Base-by-base conservation (phyloP, 768 basidiomycete genomes). In the Myochromella boudieri region DNA sequence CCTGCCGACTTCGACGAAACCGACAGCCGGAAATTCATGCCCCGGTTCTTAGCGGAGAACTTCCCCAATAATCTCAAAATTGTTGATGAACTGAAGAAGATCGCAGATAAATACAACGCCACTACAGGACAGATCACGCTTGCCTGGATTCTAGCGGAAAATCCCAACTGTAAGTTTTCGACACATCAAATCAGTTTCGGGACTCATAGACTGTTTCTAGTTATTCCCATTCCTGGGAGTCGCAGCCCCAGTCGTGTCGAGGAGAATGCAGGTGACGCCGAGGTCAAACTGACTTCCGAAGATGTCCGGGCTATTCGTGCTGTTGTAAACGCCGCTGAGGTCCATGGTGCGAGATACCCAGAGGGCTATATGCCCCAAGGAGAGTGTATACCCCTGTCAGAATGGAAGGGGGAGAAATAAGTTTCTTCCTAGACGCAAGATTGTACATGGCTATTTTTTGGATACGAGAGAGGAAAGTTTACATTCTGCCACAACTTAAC, bases 131-230 rank as follows among this genome's bases (percentile, higher is more conserved):
- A 79, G 49, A 62, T 76, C 15, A 62, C 68, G 0, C 66, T 80
- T 22, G 75, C 77, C 0, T 78, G 72, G 74, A 60, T 77, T 7
- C 62, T 78, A 7, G 68, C 71, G 10, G n/a, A n/a, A n/a, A n/a
- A n/a, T n/a, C n/a, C n/a, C n/a, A n/a, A n/a, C n/a, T n/a, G n/a
- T n/a, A 36, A 20, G 6, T n/a, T 10, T 10, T 36, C 15, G 3
- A 8, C 4, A 5, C 7, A 36, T 20, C 11, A 17, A 3, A 2
- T 18, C 6, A 6, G 5, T 36, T 6, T 36, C n/a, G 9, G 6
- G 14, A 2, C n/a, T 36, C 17, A 36, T 3, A 6, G 4, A 5
- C 8, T 31, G 6, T 4, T 24, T 26, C 1, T 9, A 45, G 44
- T 45, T 22, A 31, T 45, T 8, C 44, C 44, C 14, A 45, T 45